Percentiles rank a stretch among this genome's conserved stretches.
phyloP scores from a whole-genome alignment of 2,329 filamentous ascomycete genomes.

The Arthrobotrys conoides region DNA sequence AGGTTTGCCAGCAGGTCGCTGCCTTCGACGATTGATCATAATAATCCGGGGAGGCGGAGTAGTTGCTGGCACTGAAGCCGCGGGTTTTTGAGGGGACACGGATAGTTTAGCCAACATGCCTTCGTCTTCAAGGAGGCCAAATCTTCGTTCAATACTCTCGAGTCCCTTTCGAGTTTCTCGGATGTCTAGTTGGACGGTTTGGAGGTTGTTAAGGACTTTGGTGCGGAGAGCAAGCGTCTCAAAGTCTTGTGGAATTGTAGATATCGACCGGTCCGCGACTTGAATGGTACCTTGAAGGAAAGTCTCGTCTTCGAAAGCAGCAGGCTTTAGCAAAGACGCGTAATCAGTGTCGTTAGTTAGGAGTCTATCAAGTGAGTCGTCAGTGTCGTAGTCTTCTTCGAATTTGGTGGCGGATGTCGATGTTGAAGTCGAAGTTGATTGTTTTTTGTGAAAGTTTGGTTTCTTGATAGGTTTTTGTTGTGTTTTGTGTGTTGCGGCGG shows the following conservation, averaged over 20 bases:
- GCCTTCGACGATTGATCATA: slow-evolving; percentile 32
- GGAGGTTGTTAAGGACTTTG: slow-evolving; percentile 49
- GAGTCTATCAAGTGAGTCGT: slow-evolving; percentile 57
- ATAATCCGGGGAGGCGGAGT: slow-evolving; percentile 4
- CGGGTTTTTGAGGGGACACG: slow-evolving; percentile 1
- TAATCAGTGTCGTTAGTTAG: slow-evolving; percentile 54
- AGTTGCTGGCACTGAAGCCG: not conserved
- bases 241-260: slow-evolving; percentile 26
- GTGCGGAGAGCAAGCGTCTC: slow-evolving; percentile 52
- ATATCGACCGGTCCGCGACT: slow-evolving; percentile 26
- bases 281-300: slow-evolving; percentile 52
- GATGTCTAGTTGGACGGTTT: slow-evolving; percentile 55
- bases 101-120: slow-evolving; percentile 29
- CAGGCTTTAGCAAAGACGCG: slow-evolving; percentile 46
- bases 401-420: slow-evolving; percentile 47
- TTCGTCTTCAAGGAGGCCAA: slow-evolving; percentile 55
- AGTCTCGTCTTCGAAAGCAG: slow-evolving; percentile 53
- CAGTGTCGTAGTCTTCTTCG: slow-evolving; percentile 58
- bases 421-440: not conserved
- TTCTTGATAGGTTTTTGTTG: slow-evolving; percentile 13
- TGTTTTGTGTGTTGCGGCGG: slow-evolving; percentile 9
- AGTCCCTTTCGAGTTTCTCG: slow-evolving; percentile 54
- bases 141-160: slow-evolving; percentile 55
- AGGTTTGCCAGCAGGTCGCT: slow-evolving; percentile 12
- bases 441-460: slow-evolving; percentile 20